Base-by-base conservation (phyloP, 1,284 basidiomycete genomes). In the Vanrija humicola region DNA sequence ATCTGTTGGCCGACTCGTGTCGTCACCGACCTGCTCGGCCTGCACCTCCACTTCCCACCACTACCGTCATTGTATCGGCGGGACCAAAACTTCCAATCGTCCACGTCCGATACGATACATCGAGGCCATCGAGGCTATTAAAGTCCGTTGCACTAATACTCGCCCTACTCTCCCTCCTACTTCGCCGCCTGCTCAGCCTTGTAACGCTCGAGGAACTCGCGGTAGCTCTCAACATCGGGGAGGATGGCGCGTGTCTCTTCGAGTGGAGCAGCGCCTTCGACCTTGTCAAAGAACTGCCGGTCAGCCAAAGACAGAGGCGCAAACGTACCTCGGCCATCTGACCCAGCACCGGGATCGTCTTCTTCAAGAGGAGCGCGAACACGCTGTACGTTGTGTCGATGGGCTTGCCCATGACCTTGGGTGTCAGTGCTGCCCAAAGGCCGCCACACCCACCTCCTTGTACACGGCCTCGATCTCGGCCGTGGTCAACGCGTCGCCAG, bases 221-320 rank as follows among this genome's bases (percentile, higher is more conserved):
- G 25, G 28, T 68, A 54, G 59, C 62, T 52, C 52, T 70, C 65
- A 7, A 59, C 28, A 21, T 64, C 59, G 3, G 65, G 65, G 34
- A 70, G 49, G 15, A 59, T 47, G 25, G 52, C 21, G 9, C 29
- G 18, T 12, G 55, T 40, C 42, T 60, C 10, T 2, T 43, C n/a
- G 9, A 64, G 42, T 34, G 62, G 43, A 29, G 59, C 52, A 12
- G 48, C 50, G 52, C 53, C 60, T 0, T 64, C 67, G 38, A 49
- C 29, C 38, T 60, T 38, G 52, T 66, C 64, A 47, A 64, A 66
- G 52, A 65, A 68, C 66, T 69, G 50, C n/a, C 6, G 2, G 38
- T 59, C 50, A 60, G 51, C 48, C 28, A 16, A 23, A 23, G 21
- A 5, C 14, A n/a, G 38, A 21, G 5, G 10, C 14, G 15, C 21